Conservation (phyloP, 2,329 filamentous ascomycete species). For the Colletotrichum sansevieriae region DNA sequence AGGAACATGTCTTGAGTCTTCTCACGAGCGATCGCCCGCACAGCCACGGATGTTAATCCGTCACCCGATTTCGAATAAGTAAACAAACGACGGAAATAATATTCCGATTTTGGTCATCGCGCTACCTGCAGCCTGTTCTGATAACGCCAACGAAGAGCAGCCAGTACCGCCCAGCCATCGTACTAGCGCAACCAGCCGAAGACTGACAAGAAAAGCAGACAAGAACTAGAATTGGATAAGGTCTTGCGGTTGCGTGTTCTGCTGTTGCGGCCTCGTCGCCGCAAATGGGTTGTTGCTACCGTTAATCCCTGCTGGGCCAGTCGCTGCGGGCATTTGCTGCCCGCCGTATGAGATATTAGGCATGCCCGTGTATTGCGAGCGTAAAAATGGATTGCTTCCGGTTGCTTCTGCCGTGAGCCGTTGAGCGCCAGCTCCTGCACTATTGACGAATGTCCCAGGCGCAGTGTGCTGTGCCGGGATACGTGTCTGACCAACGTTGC, state of each 20-base stretch:
- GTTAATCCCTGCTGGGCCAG: conserved; percentile 69
- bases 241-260: conserved; percentile 65
- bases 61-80: conserved; percentile 10
- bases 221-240: conserved; percentile 71
- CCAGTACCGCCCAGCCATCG: background rate
- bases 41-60: conserved; percentile 6
- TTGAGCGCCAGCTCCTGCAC: conserved; percentile 84
- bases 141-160: conserved; percentile 11
- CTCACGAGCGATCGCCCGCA: conserved; percentile 13
- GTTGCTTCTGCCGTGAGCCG: conserved; percentile 78
- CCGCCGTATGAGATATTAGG: conserved; percentile 69
- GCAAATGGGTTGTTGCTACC: conserved; percentile 72
- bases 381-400: conserved; percentile 90
- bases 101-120: conserved; percentile 4
- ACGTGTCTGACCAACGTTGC: conserved; percentile 95
- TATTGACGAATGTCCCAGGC: conserved; percentile 96
- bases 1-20: conserved; percentile 23
- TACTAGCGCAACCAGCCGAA: background rate
- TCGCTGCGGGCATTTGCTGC: conserved; percentile 64
- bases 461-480: conserved; percentile 97
- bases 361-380: conserved; percentile 85
- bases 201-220: background rate
- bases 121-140: conserved; percentile 10
- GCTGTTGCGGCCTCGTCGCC: conserved; percentile 62
- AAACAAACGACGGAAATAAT: conserved; percentile 9